Evolutionary conservation across 441 rosid species (phyloP).

Genomic region (Pelargonium citronellum): DNA sequence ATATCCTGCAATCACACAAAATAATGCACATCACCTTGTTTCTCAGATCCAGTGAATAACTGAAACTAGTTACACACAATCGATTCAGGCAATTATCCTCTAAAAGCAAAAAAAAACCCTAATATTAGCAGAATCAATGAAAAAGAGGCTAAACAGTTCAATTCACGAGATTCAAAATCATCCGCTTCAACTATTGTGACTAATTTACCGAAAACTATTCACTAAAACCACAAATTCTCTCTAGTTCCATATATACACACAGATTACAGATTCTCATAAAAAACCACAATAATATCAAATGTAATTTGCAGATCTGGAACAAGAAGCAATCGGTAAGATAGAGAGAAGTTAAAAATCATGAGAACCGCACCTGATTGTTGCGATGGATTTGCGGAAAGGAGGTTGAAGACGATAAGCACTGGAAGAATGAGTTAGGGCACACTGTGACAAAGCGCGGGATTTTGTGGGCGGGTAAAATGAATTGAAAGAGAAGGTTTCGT

Average conservation of each 20-base stretch:
- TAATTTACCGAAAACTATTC: too few relatives aligned
- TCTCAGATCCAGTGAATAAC: background rate
- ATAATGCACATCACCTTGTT: background rate
- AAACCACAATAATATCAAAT: background rate
- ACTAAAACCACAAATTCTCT: background rate
- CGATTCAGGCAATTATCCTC: background rate
- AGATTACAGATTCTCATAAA: background rate
- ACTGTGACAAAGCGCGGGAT: background rate
- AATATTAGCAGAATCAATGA: background rate
- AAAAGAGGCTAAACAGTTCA: background rate
- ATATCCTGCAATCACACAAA: slow-evolving; percentile 32
- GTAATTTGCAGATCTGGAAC: too few relatives aligned
- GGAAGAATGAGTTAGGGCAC: slow-evolving; percentile 6
- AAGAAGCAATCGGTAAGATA: too few relatives aligned
- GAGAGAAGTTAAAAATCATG: too few relatives aligned
- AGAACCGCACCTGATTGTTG: too few relatives aligned
- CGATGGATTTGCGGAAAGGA: background rate
- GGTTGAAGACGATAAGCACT: background rate
- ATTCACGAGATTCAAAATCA: too few relatives aligned
- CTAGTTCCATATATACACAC: background rate
- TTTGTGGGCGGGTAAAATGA: slow-evolving; percentile 2
- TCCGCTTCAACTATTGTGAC: background rate
- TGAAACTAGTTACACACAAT: slow-evolving; percentile 2
- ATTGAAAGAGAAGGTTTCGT: background rate
- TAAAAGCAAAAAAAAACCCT: background rate